Base-by-base conservation (phyloP, 2,329 filamentous ascomycete genomes). In the Hypoxylon sp. region DNA sequence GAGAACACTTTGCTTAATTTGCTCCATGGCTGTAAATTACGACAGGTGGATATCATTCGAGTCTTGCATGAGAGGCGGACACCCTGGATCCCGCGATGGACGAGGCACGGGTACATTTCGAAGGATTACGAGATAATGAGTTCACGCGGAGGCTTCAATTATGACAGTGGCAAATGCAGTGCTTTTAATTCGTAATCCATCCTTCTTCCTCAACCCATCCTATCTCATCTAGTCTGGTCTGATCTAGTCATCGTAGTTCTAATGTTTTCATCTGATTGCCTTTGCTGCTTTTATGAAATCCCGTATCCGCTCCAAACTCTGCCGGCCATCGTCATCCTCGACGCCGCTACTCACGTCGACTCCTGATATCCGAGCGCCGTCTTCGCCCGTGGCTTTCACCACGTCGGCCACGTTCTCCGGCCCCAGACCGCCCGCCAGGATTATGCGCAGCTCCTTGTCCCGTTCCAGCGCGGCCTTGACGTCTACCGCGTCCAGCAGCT, bases 321-420 rank as follows among this genome's bases (percentile, higher is more conserved):
- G 96, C 75, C 88, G 83, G 2, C 93, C 95, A 71, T 91, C 86
- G 33, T 88, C 83, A 73, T 92, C 89, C 79, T 98, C 96, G 2
- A 99, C 93, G 0, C 96, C 96, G 74, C 93, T 97, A 78, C 93
- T 97, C 18, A 97, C 93, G 81, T 99, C 96, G 2, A 99, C 91
- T 1, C 91, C 94, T 32, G 93, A 81, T 11, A 97, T 87, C 64
- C 89, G 87, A 8, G 82, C 82, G 24, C 83, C 83, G 8, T 87
- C 77, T 5, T 85, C 81, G 0, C 89, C 90, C 14, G 95, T 80
- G 12, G 85, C 84, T 20, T 83, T 80, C 16, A 99, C 81, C 6
- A 87, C 85, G 4, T 87, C 82, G 0, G 81, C 82, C 4, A 99
- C 91, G 74, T 97, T 99, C 2, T 90, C 87, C 1, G 93, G 88